A percentile compares a stretch with the other conserved stretches of the same genome.
These are phyloP conservation scores for Calonectria henricotiae DNA, from an alignment of 2,329 filamentous ascomycete species.

Conservation along the genomic window DNA sequence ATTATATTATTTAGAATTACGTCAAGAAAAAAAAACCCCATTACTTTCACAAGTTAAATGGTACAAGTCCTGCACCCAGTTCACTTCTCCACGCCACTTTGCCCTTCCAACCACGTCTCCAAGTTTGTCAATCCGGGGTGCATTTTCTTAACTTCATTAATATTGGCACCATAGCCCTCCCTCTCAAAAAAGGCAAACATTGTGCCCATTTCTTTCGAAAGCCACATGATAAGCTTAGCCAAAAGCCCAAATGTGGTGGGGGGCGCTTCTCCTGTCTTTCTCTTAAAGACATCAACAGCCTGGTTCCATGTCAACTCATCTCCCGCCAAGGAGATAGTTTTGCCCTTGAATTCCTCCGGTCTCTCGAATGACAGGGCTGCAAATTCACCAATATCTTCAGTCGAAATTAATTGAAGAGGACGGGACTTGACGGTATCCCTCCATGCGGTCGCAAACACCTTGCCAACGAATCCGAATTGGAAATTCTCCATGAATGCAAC, in stretches of 20 bases:
- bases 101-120: constrained; percentile 26
- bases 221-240: constrained; percentile 48
- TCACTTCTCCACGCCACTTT: constrained; percentile 10
- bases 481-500: constrained; percentile 63
- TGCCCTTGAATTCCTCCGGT: constrained; percentile 54
- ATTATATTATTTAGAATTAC: too few relatives aligned
- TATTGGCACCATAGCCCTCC: constrained; percentile 58
- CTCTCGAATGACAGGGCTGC: constrained; percentile 58
- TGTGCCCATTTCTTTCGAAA: constrained; percentile 55
- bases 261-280: constrained; percentile 52
- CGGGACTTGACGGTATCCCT: constrained; percentile 53
- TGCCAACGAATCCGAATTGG: constrained; percentile 52
- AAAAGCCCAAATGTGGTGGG: constrained; percentile 55
- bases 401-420: constrained; percentile 40
- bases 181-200: constrained; percentile 61
- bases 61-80: background rate
- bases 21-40: too few relatives aligned
- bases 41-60: too few relatives aligned
- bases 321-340: constrained; percentile 59
- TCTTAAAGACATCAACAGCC: constrained; percentile 54
- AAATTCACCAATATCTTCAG: constrained; percentile 60
- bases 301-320: constrained; percentile 60
- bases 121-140: constrained; percentile 25
- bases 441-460: constrained; percentile 56
- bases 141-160: constrained; percentile 40